These are phyloP conservation scores for Podospora fimiseda DNA, from an alignment of 495 filamentous ascomycete species.

Conservation along the genomic window DNA sequence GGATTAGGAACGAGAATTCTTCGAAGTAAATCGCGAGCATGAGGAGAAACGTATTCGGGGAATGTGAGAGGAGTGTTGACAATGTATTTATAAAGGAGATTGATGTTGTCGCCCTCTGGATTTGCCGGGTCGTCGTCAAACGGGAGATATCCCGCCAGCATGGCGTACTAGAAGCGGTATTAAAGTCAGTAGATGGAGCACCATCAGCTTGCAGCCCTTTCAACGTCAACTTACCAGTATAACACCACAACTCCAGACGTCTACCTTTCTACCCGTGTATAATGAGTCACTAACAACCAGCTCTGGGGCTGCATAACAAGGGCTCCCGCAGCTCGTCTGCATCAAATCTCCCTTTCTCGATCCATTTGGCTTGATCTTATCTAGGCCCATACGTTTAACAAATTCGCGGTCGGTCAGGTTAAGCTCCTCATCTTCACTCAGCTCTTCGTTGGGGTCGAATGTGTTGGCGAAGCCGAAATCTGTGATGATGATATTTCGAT, in stretches of 20 bases:
- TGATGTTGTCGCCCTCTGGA: slow-evolving; percentile 98
- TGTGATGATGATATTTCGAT: slow-evolving; percentile 98
- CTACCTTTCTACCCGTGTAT: slow-evolving; percentile 95
- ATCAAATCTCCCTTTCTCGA: slow-evolving; percentile 66
- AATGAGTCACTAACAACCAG: slow-evolving; percentile 95
- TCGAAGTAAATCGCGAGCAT: slow-evolving; percentile 85
- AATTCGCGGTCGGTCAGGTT: slow-evolving; percentile 78
- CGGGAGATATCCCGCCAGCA: slow-evolving; percentile 97
- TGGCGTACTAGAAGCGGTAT: slow-evolving; percentile 72
- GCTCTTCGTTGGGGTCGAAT: slow-evolving; percentile 81
- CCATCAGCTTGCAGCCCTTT: not conserved
- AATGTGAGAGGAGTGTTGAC: slow-evolving; percentile 95
- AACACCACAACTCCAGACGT: slow-evolving; percentile 99
- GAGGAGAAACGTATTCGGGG: slow-evolving; percentile 97
- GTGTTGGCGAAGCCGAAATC: slow-evolving; percentile 99
- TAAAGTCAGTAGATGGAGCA: slow-evolving; percentile 2
- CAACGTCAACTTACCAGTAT: slow-evolving; percentile 71
- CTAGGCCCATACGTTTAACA: slow-evolving; percentile 70
- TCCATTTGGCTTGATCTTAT: slow-evolving; percentile 52
- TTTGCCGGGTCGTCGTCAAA: slow-evolving; percentile 99
- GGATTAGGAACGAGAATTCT: slow-evolving; percentile 96
- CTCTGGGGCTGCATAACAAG: slow-evolving; percentile 95
- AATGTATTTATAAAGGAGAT: slow-evolving; percentile 98
- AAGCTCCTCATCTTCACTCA: slow-evolving; percentile 84
- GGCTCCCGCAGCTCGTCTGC: slow-evolving; percentile 78